Percentiles rank a stretch among this genome's conserved stretches.
These are phyloP conservation scores for Pseudocercospora cruenta DNA, from an alignment of 2,329 filamentous ascomycete species.

Conservation along the genomic window DNA sequence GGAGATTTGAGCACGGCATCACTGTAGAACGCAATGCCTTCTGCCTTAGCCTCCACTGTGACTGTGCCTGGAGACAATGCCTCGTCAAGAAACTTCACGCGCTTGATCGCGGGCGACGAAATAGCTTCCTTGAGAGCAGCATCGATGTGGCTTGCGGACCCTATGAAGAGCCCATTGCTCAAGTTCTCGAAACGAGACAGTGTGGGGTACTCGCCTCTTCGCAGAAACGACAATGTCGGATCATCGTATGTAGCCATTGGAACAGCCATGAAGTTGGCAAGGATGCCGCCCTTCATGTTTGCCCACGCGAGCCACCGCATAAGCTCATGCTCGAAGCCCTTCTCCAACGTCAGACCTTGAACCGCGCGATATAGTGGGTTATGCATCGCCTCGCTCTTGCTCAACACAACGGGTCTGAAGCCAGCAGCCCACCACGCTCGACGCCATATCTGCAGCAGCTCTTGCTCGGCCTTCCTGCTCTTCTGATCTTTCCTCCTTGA, in stretches of 20 bases:
- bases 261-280: conserved; percentile 77
- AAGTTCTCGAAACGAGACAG: conserved; percentile 76
- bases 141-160: conserved; percentile 59
- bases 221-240: conserved; percentile 69
- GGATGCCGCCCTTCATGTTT: conserved; percentile 80
- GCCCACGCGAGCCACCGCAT: conserved; percentile 93
- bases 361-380: conserved; percentile 78
- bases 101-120: conserved; percentile 57
- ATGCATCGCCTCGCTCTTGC: conserved; percentile 76
- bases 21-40: conserved; percentile 78
- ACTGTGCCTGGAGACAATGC: conserved; percentile 65
- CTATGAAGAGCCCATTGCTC: conserved; percentile 72
- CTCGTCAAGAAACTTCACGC: conserved; percentile 66
- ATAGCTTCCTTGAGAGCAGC: conserved; percentile 47
- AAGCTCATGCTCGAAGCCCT: conserved; percentile 68
- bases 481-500: conserved; percentile 62
- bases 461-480: conserved; percentile 72
- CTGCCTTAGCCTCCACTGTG: conserved; percentile 65
- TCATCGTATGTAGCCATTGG: conserved; percentile 83
- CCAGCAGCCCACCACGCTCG: conserved; percentile 95
- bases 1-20: conserved; percentile 59
- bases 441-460: conserved; percentile 82
- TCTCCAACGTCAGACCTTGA: conserved; percentile 64
- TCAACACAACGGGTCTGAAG: conserved; percentile 81
- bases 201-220: conserved; percentile 73